Evolutionary conservation across 495 filamentous ascomycete genomes (phyloP), one percentile per base, ranked within the genome.

Genomic region (Cladorrhinum samala): DNA sequence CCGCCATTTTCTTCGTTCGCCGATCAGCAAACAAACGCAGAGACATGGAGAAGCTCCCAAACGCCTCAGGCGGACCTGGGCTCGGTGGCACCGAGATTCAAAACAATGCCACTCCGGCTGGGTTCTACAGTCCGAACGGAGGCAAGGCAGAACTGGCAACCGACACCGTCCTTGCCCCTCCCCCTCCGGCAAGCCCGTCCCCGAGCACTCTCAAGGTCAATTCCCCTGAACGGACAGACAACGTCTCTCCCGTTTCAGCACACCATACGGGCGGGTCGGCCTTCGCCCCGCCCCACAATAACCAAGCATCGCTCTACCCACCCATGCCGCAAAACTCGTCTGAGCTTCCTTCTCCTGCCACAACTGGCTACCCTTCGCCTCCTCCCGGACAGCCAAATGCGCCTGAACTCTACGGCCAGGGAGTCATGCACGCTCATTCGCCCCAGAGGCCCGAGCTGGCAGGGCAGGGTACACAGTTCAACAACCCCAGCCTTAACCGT

Each of bases 191-290:
- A 75, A 73, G 49, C 58, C 65, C 2, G 71, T 73, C 69, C 13
- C 54, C 58, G 9, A 71, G 68, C 50, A 65, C 54, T 18, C 50
- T 67, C 38, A 66, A 67, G 39, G 45, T 18, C n/a, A 54, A 51
- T 42, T 46, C 42, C 2, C 52, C 52, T 2, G 30, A 51, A 2
- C 61, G 65, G 11, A 47, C 33, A 18, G 61, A 67, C 25, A 72
- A 55, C 53, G 61, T 70, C n/a, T 73, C 72, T 0, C 73, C 73
- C 2, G 59, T 68, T 33, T 72, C 72, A 7, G 64, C 61, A 8
- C 54, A 65, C 20, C 23, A 57, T 51, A 0, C 47, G 42, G 47
- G 51, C 60, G 0, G 27, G 5, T n/a, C n/a, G n/a, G 11, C 27
- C 11, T 33, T 33, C 11, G 11, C 27, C 11, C 27, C 27, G 11